These are phyloP conservation scores for Argentina anserina DNA, from an alignment of 306 rosid species.

Conservation along the genomic window DNA sequence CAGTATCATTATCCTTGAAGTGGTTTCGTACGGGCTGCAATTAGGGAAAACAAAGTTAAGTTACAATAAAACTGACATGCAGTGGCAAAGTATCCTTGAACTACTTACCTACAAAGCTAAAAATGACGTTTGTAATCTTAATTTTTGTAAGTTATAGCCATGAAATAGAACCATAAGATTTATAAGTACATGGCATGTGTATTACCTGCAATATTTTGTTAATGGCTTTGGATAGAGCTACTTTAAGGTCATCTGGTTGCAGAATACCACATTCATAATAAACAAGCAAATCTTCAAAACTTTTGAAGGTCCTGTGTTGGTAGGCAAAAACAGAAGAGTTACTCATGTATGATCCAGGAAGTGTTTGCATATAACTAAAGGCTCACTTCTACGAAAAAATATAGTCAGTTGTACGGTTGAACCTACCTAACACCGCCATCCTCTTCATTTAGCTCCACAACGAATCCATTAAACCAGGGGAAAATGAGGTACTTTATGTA, in stretches of 20 bases:
- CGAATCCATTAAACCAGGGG: slow-evolving; percentile 75
- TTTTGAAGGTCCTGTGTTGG: slow-evolving; percentile 51
- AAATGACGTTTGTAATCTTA: background rate
- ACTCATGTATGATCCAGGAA: background rate
- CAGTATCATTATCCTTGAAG: slow-evolving; percentile 53
- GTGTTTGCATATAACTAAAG: background rate
- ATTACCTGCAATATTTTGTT: slow-evolving; percentile 71
- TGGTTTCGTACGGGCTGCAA: background rate
- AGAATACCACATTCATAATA: slow-evolving; percentile 58
- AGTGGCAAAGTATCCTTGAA: background rate
- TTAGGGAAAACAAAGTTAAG: background rate
- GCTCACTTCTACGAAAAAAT: background rate
- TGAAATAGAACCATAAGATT: background rate
- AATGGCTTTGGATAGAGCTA: slow-evolving; percentile 63
- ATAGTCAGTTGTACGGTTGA: slow-evolving; percentile 14
- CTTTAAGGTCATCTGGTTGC: slow-evolving; percentile 76
- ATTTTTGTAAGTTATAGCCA: background rate
- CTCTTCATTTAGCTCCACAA: slow-evolving; percentile 51
- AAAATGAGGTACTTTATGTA: slow-evolving; percentile 59
- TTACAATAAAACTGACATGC: background rate
- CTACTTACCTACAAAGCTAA: background rate
- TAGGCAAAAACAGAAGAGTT: background rate
- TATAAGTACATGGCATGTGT: background rate
- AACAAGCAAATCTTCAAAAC: slow-evolving; percentile 53
- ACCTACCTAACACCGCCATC: slow-evolving; percentile 76